Evolutionary conservation across 1,284 basidiomycete species (phyloP).

Genomic region (Ceratobasidium sp.): DNA sequence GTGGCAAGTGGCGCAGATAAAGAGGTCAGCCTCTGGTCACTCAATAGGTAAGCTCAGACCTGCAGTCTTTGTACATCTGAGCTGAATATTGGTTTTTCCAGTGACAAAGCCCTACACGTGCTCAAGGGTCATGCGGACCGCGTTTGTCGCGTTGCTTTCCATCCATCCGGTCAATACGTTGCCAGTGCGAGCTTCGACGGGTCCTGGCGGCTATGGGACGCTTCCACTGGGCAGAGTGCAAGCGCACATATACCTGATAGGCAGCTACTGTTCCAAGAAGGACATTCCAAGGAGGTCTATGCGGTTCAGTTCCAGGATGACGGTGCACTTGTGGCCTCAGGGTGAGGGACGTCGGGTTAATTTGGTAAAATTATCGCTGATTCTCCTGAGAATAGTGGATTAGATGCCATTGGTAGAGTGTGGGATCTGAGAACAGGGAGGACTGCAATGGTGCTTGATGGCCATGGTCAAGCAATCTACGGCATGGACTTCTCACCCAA

Average conservation of each 20-base stretch:
- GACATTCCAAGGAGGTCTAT: slow-evolving; percentile 97
- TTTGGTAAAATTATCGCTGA: slow-evolving; percentile 26
- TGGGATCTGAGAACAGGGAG: slow-evolving; percentile 97
- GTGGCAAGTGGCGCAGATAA: slow-evolving; percentile 91
- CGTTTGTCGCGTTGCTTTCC: slow-evolving; percentile 93
- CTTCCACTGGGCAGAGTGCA: slow-evolving; percentile 59
- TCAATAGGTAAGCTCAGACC: slow-evolving; percentile 66
- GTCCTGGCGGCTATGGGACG: slow-evolving; percentile 98
- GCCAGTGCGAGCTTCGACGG: slow-evolving; percentile 97
- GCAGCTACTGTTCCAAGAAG: slow-evolving; percentile 91
- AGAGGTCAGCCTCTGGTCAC: slow-evolving; percentile 86
- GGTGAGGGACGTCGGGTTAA: slow-evolving; percentile 58
- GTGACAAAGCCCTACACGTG: slow-evolving; percentile 79
- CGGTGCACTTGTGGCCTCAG: slow-evolving; percentile 90
- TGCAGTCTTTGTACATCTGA: not conserved
- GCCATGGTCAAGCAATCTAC: slow-evolving; percentile 94
- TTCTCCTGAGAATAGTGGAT: slow-evolving; percentile 63
- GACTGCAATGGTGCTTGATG: slow-evolving; percentile 98
- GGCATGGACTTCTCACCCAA: slow-evolving; percentile 94
- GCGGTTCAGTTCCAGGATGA: slow-evolving; percentile 95
- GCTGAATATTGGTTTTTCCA: slow-evolving; percentile 46
- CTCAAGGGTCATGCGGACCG: slow-evolving; percentile 90
- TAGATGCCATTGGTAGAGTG: slow-evolving; percentile 95
- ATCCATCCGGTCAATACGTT: slow-evolving; percentile 91
- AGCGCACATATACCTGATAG: slow-evolving; percentile 48